A percentile compares a stretch with the other conserved stretches of the same genome.
Conservation (phyloP, 352 stramenopile species). For the Globisporangium paroecandrum region DNA sequence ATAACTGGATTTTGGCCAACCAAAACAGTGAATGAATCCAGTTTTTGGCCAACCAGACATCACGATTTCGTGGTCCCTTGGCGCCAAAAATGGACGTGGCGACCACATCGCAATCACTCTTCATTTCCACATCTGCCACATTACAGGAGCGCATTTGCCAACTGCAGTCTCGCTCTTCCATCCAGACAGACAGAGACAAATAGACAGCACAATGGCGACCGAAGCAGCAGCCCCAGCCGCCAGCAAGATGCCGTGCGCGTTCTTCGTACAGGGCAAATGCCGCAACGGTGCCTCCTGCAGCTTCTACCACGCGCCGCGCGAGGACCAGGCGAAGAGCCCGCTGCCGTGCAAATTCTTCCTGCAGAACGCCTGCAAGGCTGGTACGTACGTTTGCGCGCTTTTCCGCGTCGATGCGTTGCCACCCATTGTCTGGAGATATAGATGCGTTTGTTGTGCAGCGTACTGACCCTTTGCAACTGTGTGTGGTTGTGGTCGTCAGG, state of each 20-base stretch:
- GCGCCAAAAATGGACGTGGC: neutral
- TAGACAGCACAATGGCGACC: neutral
- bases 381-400: constrained; percentile 6
- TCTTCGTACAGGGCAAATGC: constrained; percentile 71
- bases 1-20: neutral
- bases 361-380: constrained; percentile 55
- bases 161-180: neutral
- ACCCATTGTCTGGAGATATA: neutral
- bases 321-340: constrained; percentile 36
- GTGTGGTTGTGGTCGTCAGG: constrained; percentile 13
- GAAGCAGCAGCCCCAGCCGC: constrained; percentile 9
- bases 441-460: neutral
- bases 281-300: constrained; percentile 59
- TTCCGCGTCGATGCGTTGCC: neutral
- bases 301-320: constrained; percentile 52
- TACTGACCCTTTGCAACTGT: neutral
- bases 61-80: neutral
- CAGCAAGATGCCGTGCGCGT: constrained; percentile 43
- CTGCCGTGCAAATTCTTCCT: constrained; percentile 74
- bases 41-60: neutral
- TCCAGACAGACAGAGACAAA: neutral
- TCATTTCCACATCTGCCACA: neutral
- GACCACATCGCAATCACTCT: neutral
- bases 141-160: neutral
- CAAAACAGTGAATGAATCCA: neutral